Evolutionary conservation across 257 asterid genomes (phyloP), one percentile per base, ranked within the genome.

Genomic region (Solanum etuberosum): DNA sequence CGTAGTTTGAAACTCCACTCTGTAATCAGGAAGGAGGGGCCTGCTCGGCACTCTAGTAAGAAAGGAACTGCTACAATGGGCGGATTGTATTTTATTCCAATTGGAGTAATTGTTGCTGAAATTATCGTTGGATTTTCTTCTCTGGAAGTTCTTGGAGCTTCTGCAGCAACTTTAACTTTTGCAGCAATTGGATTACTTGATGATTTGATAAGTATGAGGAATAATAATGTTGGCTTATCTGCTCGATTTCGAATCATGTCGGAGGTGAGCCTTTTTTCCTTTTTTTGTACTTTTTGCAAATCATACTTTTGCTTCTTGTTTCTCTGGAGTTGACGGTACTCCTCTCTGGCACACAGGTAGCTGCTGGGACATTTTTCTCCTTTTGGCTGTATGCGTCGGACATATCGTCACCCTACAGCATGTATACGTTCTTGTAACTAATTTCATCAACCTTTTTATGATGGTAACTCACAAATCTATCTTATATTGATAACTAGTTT

Each of bases 11-110:
- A 89, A 89, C 85, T 94, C 85, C 91, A 89, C 46, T 90, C 98
- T 68, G 83, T 91, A 74, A 89, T 89, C 86, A 92, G 92, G 92
- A 92, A 90, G 76, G 89, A 89, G 83, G 91, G 90, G 29, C 93
- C 98, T 68, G 46, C 57, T 77, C 92, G 71, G 74, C 95, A 92
- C 88, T 77, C 93, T 88, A 84, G 91, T 87, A 96, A 95, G 92
- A 94, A 90, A 88, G 93, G 95, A 86, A 95, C 95, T 86, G 98
- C 97, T 51, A 92, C 98, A 2, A 93, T 95, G 98, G 98, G 98
- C 15, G 98, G 99, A 61, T 51, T 95, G 86, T 95, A 94, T 91
- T 95, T 96, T 86, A 87, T 96, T 83, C 98, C 99, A 9, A 90
- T 93, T 84, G 98, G 98, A 61, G 86, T 95, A 87, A 89, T 95